Evolutionary conservation across 2,329 filamentous ascomycete species (phyloP).

Genomic region (Paraphaeosphaeria sporulosa): DNA sequence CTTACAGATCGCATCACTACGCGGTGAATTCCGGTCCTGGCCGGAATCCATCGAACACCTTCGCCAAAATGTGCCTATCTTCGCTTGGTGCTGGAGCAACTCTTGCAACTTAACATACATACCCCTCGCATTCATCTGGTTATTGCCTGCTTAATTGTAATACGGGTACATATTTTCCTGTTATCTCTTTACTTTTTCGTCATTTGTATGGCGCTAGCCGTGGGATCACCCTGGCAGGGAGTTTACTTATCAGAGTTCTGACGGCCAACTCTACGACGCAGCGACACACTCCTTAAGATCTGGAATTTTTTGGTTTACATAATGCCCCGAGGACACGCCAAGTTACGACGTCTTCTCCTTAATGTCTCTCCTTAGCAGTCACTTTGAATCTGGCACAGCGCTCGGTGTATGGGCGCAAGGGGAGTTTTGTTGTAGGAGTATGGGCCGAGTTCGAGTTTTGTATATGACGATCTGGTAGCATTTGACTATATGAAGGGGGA

Average conservation of each 20-base stretch:
- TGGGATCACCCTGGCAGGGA: background rate
- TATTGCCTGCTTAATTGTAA: slow-evolving; percentile 13
- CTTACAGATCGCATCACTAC: slow-evolving; percentile 6
- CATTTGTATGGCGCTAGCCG: slow-evolving; percentile 11
- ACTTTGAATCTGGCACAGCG: slow-evolving; percentile 3
- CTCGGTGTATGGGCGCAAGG: background rate
- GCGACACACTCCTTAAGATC: slow-evolving; percentile 13
- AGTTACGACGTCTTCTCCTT: slow-evolving; percentile 1
- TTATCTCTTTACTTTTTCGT: background rate
- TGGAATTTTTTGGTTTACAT: slow-evolving; percentile 9
- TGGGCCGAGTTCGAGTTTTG: background rate
- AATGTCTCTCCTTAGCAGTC: slow-evolving; percentile 10
- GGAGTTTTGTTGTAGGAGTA: slow-evolving; percentile 7
- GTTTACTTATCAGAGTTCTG: slow-evolving; percentile 1
- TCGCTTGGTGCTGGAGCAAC: background rate
- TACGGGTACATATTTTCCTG: background rate
- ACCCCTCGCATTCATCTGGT: slow-evolving; percentile 1
- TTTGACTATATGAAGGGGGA: background rate
- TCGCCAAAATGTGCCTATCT: background rate
- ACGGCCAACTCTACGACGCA: slow-evolving; percentile 6
- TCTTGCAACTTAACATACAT: slow-evolving; percentile 1
- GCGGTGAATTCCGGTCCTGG: background rate
- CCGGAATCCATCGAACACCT: background rate
- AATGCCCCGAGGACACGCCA: slow-evolving; percentile 7
- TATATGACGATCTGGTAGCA: background rate